These are phyloP conservation scores for Lipomyces oligophaga DNA, from an alignment of 805 yeast species.

Conservation along the genomic window DNA sequence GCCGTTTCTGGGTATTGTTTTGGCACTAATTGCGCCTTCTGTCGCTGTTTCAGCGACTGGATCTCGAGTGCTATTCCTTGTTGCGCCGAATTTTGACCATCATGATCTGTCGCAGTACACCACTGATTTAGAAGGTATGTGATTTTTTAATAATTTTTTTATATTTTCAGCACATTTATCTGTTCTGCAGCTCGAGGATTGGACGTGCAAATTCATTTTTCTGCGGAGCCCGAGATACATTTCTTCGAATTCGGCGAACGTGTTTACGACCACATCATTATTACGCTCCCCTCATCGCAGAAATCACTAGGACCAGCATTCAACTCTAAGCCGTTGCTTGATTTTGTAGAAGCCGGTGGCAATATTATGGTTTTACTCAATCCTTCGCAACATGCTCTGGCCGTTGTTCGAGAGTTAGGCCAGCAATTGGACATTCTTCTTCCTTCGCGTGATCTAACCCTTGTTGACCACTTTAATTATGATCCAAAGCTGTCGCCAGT, in stretches of 20 bases:
- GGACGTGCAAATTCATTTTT: slow-evolving; percentile 36
- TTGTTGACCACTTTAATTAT: slow-evolving; percentile 61
- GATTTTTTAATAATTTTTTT: background rate
- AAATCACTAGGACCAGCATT: slow-evolving; percentile 39
- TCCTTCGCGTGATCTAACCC: slow-evolving; percentile 65
- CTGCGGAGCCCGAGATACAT: slow-evolving; percentile 34
- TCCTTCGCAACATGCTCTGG: slow-evolving; percentile 52
- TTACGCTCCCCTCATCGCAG: slow-evolving; percentile 52
- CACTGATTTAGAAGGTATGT: slow-evolving; percentile 31
- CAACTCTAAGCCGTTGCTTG: slow-evolving; percentile 49
- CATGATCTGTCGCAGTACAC: slow-evolving; percentile 35
- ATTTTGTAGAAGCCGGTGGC: slow-evolving; percentile 66
- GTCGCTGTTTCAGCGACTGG: slow-evolving; percentile 25
- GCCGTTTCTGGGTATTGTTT: too few relatives aligned
- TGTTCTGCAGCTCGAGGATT: slow-evolving; percentile 38
- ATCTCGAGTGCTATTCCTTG: slow-evolving; percentile 36
- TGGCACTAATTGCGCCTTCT: slow-evolving; percentile 3
- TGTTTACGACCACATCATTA: slow-evolving; percentile 52
- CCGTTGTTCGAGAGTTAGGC: slow-evolving; percentile 61
- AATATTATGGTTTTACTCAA: slow-evolving; percentile 49
- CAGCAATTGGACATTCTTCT: slow-evolving; percentile 81
- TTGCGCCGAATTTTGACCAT: slow-evolving; percentile 35
- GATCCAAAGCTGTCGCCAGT: slow-evolving; percentile 29
- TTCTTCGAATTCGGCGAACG: slow-evolving; percentile 46
- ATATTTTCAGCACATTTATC: slow-evolving; percentile 10